Percentiles rank a stretch among this genome's conserved stretches.
These are phyloP conservation scores for Geotrichum restrictum DNA, from an alignment of 1,139 yeast species.

Conservation along the genomic window DNA sequence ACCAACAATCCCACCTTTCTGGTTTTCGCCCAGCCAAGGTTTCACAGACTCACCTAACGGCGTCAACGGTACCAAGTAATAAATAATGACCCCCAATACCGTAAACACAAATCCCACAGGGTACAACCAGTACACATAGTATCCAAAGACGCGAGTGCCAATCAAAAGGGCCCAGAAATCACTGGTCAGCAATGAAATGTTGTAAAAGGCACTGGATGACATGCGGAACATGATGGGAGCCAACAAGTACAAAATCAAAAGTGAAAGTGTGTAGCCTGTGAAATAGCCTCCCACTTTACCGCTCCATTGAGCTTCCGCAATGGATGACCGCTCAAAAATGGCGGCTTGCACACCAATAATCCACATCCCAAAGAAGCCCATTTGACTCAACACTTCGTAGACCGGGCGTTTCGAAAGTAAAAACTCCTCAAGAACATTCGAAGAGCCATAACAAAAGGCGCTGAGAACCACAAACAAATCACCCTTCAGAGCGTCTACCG, in stretches of 20 bases:
- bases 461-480: slow-evolving; percentile 45
- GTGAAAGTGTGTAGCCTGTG: slow-evolving; percentile 42
- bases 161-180: slow-evolving; percentile 47
- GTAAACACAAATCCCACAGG: slow-evolving; percentile 46
- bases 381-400: slow-evolving; percentile 44
- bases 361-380: slow-evolving; percentile 43
- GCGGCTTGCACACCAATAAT: slow-evolving; percentile 46
- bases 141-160: slow-evolving; percentile 44
- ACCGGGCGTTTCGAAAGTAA: slow-evolving; percentile 45
- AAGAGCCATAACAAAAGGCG: slow-evolving; percentile 45
- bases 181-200: slow-evolving; percentile 42
- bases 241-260: slow-evolving; percentile 41
- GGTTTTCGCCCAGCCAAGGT: slow-evolving; percentile 46
- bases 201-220: slow-evolving; percentile 47
- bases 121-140: slow-evolving; percentile 45
- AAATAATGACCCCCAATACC: slow-evolving; percentile 42
- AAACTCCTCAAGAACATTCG: slow-evolving; percentile 44
- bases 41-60: slow-evolving; percentile 42
- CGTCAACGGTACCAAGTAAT: slow-evolving; percentile 40
- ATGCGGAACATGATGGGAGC: slow-evolving; percentile 45
- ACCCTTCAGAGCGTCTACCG: slow-evolving; percentile 42
- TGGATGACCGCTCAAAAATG: slow-evolving; percentile 41
- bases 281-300: slow-evolving; percentile 43
- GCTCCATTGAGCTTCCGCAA: slow-evolving; percentile 41
- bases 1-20: slow-evolving; percentile 41